Percentiles rank a stretch among this genome's conserved stretches.
Evolutionary conservation across 345 rosid species (phyloP).

Genomic region (Populus pruinosa): DNA sequence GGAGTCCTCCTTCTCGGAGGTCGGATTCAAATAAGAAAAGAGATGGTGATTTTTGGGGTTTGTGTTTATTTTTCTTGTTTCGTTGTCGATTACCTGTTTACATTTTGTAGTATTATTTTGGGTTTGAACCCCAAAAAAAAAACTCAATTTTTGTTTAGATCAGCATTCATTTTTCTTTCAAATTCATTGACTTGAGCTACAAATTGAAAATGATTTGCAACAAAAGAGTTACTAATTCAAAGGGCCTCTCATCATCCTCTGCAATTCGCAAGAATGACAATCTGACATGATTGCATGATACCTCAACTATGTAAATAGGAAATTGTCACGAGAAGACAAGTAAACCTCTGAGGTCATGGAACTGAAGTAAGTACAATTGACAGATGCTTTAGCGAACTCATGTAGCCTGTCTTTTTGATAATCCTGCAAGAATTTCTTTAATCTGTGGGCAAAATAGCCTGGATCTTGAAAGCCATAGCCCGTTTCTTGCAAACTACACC

Average conservation of each 20-base stretch:
- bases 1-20: neutral
- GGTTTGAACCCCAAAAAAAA: neutral
- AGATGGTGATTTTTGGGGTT: neutral
- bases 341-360: neutral
- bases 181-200: neutral
- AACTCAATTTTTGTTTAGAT: neutral
- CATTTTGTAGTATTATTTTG: neutral
- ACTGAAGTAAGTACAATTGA: neutral
- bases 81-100: neutral
- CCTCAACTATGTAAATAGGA: neutral
- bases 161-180: neutral
- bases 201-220: neutral
- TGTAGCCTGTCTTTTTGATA: neutral
- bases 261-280: neutral
- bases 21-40: conserved; percentile 14
- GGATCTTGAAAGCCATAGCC: neutral
- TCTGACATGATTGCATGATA: neutral
- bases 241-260: neutral
- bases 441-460: neutral
- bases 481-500: neutral
- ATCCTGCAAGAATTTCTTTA: neutral
- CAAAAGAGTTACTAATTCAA: neutral
- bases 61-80: neutral
- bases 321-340: neutral
- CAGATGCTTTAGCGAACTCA: neutral